These are phyloP conservation scores for Earliella scabrosa DNA, from an alignment of 1,284 basidiomycete species.

Conservation along the genomic window DNA sequence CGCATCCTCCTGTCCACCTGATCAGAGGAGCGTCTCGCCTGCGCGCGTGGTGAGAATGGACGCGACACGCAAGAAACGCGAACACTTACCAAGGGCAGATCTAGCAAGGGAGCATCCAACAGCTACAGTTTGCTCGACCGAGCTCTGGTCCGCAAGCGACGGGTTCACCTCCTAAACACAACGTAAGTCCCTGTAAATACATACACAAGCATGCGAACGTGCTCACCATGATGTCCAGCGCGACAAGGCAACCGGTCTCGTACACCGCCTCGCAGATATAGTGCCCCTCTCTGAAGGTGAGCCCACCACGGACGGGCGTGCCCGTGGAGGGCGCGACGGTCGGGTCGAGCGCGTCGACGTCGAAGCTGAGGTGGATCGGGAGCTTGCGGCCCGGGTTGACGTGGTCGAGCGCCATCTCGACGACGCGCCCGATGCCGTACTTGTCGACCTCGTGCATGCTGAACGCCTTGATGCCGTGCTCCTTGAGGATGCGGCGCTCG, in stretches of 20 bases:
- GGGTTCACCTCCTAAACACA: constrained; percentile 91
- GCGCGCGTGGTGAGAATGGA: not conserved
- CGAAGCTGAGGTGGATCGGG: constrained; percentile 96
- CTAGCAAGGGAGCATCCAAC: constrained; percentile 94
- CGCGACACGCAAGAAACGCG: not conserved
- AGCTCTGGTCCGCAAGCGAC: constrained; percentile 73
- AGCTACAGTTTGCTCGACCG: constrained; percentile 87
- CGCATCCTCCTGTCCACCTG: too few relatives aligned
- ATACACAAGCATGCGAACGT: not conserved
- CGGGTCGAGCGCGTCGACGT: constrained; percentile 95
- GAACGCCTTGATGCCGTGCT: constrained; percentile 92
- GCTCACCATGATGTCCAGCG: constrained; percentile 88
- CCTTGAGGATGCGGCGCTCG: constrained; percentile 88
- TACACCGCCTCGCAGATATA: constrained; percentile 96
- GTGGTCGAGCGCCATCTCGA: constrained; percentile 95
- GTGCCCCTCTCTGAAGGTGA: constrained; percentile 97
- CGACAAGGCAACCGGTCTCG: constrained; percentile 93
- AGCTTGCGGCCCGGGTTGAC: constrained; percentile 85
- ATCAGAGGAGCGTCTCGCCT: constrained; percentile 24
- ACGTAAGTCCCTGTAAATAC: not conserved
- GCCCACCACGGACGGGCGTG: constrained; percentile 91
- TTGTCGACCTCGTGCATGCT: constrained; percentile 99
- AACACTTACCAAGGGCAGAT: constrained; percentile 76
- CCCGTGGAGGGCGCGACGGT: constrained; percentile 95
- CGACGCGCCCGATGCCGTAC: constrained; percentile 93